phyloP scores from a whole-genome alignment of 345 rosid species.

The Corchorus capsularis region DNA sequence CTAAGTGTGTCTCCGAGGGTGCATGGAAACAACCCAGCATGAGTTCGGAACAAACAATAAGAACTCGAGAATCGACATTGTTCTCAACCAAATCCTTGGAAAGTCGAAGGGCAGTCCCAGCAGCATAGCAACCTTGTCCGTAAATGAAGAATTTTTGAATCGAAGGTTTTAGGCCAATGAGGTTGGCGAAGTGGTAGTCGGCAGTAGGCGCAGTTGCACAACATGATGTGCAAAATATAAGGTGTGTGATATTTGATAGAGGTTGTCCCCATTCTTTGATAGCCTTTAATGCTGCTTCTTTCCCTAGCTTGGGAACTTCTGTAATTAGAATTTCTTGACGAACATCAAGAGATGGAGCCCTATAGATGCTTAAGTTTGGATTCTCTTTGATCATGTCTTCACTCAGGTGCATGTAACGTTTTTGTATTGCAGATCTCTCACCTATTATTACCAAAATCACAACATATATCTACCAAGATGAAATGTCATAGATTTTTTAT shows the following conservation, averaged over 20 bases:
- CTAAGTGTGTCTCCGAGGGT: constrained; percentile 59
- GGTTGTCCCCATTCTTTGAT: constrained; percentile 16
- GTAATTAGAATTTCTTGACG: not conserved
- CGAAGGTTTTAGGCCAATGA: not conserved
- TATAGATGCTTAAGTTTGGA: not conserved
- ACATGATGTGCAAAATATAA: constrained; percentile 12
- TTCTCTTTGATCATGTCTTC: not conserved
- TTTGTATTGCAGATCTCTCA: not conserved
- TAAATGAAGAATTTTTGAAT: constrained; percentile 1
- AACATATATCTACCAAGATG: too few relatives aligned
- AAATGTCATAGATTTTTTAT: too few relatives aligned
- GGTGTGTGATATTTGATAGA: constrained; percentile 5
- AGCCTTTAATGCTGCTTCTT: constrained; percentile 7
- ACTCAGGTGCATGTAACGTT: constrained; percentile 14
- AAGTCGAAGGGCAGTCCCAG: constrained; percentile 10
- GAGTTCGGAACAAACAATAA: constrained; percentile 72
- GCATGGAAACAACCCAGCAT: constrained; percentile 75
- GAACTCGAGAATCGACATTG: constrained; percentile 56
- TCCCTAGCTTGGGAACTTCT: constrained; percentile 2
- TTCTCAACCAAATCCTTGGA: constrained; percentile 17
- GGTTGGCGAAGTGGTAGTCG: not conserved
- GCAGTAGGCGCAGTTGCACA: constrained; percentile 4
- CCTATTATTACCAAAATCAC: not conserved
- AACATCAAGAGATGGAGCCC: constrained; percentile 12
- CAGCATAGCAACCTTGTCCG: constrained; percentile 11